A percentile compares a stretch with the other conserved stretches of the same genome.
Conservation (phyloP, 371 early-diverging fungal species). For the Mortierella sp. region DNA sequence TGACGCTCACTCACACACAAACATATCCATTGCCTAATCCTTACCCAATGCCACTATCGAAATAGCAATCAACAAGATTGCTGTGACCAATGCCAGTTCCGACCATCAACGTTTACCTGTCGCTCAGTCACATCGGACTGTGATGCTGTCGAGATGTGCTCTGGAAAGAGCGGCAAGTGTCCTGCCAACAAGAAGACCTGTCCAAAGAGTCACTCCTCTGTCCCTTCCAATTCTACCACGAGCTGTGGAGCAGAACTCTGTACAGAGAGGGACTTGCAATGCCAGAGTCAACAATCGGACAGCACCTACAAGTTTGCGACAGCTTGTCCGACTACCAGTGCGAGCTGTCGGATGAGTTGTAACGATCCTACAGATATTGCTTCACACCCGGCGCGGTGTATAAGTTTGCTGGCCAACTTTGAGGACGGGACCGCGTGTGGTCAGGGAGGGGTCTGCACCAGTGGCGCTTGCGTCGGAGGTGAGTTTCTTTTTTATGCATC, state of each 20-base stretch:
- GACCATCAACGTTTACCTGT: constrained; percentile 74
- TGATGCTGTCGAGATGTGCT: constrained; percentile 83
- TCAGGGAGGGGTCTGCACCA: constrained; percentile 69
- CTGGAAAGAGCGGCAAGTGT: constrained; percentile 66
- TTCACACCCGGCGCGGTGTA: constrained; percentile 60
- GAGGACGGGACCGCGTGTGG: constrained; percentile 94
- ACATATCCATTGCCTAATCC: background rate
- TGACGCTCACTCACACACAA: background rate
- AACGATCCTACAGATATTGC: constrained; percentile 6
- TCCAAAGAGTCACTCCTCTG: constrained; percentile 4
- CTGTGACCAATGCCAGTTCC: constrained; percentile 83
- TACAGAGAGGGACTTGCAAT: constrained; percentile 87
- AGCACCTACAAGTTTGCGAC: constrained; percentile 60
- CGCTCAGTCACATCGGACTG: constrained; percentile 81
- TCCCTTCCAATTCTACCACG: constrained; percentile 12
- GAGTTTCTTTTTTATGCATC: constrained; percentile 2
- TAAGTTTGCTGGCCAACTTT: constrained; percentile 78
- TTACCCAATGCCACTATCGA: constrained; percentile 60
- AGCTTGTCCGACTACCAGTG: constrained; percentile 70
- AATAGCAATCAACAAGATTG: constrained; percentile 80
- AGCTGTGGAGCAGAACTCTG: constrained; percentile 72
- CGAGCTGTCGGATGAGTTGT: constrained; percentile 39
- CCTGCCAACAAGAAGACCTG: constrained; percentile 37
- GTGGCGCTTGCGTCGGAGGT: constrained; percentile 64
- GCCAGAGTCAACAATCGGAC: constrained; percentile 63